A percentile compares a stretch with the other conserved stretches of the same genome.
Evolutionary conservation across 768 basidiomycete genomes (phyloP).

Genomic region (Tricholoma terreum): DNA sequence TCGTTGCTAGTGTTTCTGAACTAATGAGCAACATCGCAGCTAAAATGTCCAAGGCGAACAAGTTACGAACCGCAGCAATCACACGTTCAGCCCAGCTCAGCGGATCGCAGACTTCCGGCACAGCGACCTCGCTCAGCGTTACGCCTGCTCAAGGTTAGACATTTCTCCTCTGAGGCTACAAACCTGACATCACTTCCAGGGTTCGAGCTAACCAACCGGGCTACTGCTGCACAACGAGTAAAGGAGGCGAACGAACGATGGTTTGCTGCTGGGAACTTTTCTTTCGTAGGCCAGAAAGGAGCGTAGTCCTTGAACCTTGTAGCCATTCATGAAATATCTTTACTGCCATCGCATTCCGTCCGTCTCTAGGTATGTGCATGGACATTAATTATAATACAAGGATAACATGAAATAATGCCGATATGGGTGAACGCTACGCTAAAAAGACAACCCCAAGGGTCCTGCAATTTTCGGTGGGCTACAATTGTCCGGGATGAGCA

Average conservation of each 20-base stretch:
- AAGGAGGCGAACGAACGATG: constrained; percentile 97
- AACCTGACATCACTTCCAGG: constrained; percentile 42
- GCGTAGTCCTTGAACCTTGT: constrained; percentile 12
- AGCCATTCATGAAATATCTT: background rate
- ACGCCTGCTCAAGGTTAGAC: constrained; percentile 89
- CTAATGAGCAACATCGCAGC: constrained; percentile 44
- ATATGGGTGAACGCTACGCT: constrained; percentile 15
- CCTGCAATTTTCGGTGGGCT: constrained; percentile 5
- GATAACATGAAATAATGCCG: constrained; percentile 17
- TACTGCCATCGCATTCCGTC: constrained; percentile 1
- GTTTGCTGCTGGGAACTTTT: constrained; percentile 88
- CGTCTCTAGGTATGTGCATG: constrained; percentile 20
- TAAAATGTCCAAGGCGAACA: constrained; percentile 94
- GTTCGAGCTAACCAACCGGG: constrained; percentile 91
- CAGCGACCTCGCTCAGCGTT: constrained; percentile 87
- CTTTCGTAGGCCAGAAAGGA: constrained; percentile 63
- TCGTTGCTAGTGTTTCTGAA: constrained; percentile 3
- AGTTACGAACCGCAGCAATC: constrained; percentile 82
- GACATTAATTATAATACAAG: constrained; percentile 28
- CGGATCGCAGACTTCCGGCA: constrained; percentile 64
- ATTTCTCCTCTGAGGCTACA: background rate
- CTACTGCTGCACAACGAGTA: constrained; percentile 80
- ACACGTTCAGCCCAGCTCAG: constrained; percentile 64
- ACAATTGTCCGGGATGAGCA: constrained; percentile 42
- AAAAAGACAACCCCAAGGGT: constrained; percentile 3